These are phyloP conservation scores for Blastobotrys americana DNA, from an alignment of 805 yeast species.

Conservation along the genomic window DNA sequence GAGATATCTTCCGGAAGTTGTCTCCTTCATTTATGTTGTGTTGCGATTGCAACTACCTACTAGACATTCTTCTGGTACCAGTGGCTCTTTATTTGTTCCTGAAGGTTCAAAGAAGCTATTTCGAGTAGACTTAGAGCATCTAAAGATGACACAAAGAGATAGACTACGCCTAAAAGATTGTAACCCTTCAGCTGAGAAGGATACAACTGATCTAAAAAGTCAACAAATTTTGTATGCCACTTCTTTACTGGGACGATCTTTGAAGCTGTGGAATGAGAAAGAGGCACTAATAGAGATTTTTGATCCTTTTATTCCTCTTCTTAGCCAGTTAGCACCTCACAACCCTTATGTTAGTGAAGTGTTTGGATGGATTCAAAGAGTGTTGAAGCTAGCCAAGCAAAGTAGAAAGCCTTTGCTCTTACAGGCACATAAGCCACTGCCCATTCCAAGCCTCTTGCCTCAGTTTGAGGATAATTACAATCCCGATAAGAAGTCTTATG, in stretches of 20 bases:
- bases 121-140: neutral
- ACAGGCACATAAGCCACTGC: slow-evolving; percentile 77
- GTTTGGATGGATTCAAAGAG: slow-evolving; percentile 40
- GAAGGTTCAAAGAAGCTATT: neutral
- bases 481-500: slow-evolving; percentile 90
- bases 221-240: slow-evolving; percentile 1
- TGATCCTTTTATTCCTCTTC: slow-evolving; percentile 36
- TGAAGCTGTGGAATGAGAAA: slow-evolving; percentile 52
- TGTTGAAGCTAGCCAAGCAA: slow-evolving; percentile 40
- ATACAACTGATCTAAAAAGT: neutral
- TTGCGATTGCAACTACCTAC: slow-evolving; percentile 4
- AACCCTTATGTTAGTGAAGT: slow-evolving; percentile 1
- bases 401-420: slow-evolving; percentile 65
- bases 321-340: neutral
- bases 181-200: neutral
- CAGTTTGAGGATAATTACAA: slow-evolving; percentile 93
- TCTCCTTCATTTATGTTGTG: slow-evolving; percentile 34
- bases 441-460: slow-evolving; percentile 81
- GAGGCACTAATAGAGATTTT: slow-evolving; percentile 55
- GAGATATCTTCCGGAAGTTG: slow-evolving; percentile 75
- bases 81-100: neutral
- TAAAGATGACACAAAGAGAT: neutral
- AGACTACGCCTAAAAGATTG: slow-evolving; percentile 4
- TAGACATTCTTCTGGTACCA: neutral
- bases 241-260: slow-evolving; percentile 2